These are phyloP conservation scores for Diplodia scrobiculata DNA, from an alignment of 2,329 filamentous ascomycete species.

Conservation along the genomic window DNA sequence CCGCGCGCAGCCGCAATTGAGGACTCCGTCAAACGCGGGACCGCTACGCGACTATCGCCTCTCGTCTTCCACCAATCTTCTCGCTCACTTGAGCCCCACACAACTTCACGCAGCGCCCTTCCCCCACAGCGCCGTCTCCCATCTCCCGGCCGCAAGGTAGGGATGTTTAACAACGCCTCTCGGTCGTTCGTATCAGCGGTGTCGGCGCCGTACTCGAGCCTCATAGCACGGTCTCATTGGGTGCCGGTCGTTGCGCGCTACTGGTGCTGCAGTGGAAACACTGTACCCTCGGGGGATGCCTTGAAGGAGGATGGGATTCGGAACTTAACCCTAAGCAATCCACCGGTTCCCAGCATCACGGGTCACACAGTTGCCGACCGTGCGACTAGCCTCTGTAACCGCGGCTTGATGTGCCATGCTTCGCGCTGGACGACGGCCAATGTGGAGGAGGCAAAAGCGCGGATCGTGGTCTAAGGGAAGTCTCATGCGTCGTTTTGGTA, in stretches of 20 bases:
- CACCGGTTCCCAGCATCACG: conserved; percentile 60
- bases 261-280: conserved; percentile 45
- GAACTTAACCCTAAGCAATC: conserved; percentile 95
- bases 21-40: conserved; percentile 38
- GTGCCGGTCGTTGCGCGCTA: conserved; percentile 42
- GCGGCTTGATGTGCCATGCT: conserved; percentile 31
- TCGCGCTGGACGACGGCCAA: conserved; percentile 38
- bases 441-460: conserved; percentile 43
- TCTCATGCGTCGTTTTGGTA: conserved; percentile 75
- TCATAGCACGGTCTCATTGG: conserved; percentile 60
- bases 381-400: conserved; percentile 62
- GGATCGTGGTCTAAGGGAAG: conserved; percentile 57
- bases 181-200: conserved; percentile 40
- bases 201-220: conserved; percentile 61
- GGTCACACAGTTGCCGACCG: conserved; percentile 63
- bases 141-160: conserved; percentile 62
- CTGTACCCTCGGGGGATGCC: conserved; percentile 32
- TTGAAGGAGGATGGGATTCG: conserved; percentile 65
- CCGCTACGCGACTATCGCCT: conserved; percentile 32
- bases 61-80: conserved; percentile 37
- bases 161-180: conserved; percentile 60
- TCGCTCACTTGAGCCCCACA: conserved; percentile 38
- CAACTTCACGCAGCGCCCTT: conserved; percentile 65
- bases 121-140: conserved; percentile 72
- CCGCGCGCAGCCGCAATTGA: conserved; percentile 33